These are phyloP conservation scores for Alternaria sp. DNA, from an alignment of 2,329 filamentous ascomycete genomes.

Conservation along the genomic window DNA sequence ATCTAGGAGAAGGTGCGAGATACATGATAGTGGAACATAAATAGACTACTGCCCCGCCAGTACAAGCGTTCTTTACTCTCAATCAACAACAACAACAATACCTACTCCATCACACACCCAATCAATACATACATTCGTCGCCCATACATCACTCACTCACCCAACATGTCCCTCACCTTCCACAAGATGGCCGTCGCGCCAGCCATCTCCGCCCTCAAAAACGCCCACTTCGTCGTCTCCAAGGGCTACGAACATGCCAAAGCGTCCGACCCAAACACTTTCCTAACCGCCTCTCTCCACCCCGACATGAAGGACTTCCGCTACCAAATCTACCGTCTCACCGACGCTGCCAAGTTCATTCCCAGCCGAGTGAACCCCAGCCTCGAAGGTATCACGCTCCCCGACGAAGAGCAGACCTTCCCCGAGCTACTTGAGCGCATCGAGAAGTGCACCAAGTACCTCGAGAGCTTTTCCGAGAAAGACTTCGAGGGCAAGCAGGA, in stretches of 20 bases:
- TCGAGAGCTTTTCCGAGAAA: slow-evolving; percentile 56
- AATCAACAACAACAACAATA: not conserved
- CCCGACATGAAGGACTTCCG: slow-evolving; percentile 61
- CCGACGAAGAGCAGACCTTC: slow-evolving; percentile 60
- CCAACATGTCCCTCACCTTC: slow-evolving; percentile 36
- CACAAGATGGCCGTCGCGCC: slow-evolving; percentile 53
- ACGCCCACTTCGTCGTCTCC: slow-evolving; percentile 54
- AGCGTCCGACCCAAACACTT: slow-evolving; percentile 47
- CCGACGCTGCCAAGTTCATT: slow-evolving; percentile 55
- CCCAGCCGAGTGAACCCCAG: slow-evolving; percentile 51
- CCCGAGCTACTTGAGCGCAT: slow-evolving; percentile 60
- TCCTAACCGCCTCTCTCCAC: slow-evolving; percentile 55
- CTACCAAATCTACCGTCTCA: slow-evolving; percentile 60
- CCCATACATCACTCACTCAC: not conserved
- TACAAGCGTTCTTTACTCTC: not conserved
- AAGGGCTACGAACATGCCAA: slow-evolving; percentile 56
- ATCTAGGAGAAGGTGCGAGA: slow-evolving; percentile 1
- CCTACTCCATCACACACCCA: not conserved
- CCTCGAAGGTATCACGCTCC: slow-evolving; percentile 42
- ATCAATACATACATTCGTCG: not conserved
- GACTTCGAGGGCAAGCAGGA: slow-evolving; percentile 57
- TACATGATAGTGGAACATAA: not conserved
- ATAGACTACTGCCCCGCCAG: not conserved
- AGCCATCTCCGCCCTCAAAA: slow-evolving; percentile 56
- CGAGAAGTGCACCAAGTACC: slow-evolving; percentile 56